These are phyloP conservation scores for Sarocladiaceae sp. DNA, from an alignment of 2,329 filamentous ascomycete genomes.

Conservation along the genomic window DNA sequence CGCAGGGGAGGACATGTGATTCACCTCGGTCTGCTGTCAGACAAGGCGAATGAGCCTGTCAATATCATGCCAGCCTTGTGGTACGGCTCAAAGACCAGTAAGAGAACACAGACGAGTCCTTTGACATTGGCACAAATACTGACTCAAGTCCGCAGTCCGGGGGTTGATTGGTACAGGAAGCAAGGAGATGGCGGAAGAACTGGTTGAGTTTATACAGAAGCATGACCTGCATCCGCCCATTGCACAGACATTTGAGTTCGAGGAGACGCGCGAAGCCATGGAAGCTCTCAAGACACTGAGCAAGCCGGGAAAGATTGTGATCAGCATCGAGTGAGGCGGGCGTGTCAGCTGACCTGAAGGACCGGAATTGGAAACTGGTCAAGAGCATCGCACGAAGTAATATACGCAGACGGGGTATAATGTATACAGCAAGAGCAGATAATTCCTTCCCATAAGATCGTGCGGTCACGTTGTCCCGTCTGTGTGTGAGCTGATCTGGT, in stretches of 20 bases:
- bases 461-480: no score
- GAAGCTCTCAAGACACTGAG: neutral
- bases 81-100: neutral
- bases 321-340: no score
- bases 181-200: neutral
- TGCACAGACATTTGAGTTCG: neutral
- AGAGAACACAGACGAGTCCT: no score
- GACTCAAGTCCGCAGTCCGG: no score
- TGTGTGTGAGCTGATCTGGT: neutral
- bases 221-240: neutral
- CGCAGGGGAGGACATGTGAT: conserved; percentile 34
- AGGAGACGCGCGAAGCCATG: neutral
- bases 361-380: no score
- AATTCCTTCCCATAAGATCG: no score
- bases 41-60: neutral
- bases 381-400: no score
- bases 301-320: neutral
- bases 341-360: conserved; percentile 2
- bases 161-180: neutral
- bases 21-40: conserved; percentile 22
- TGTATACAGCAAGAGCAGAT: no score
- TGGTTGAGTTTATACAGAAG: neutral
- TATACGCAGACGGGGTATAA: no score
- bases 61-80: neutral
- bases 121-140: no score